These are phyloP conservation scores for Casuarina glauca DNA, from an alignment of 306 rosid species.

Conservation along the genomic window DNA sequence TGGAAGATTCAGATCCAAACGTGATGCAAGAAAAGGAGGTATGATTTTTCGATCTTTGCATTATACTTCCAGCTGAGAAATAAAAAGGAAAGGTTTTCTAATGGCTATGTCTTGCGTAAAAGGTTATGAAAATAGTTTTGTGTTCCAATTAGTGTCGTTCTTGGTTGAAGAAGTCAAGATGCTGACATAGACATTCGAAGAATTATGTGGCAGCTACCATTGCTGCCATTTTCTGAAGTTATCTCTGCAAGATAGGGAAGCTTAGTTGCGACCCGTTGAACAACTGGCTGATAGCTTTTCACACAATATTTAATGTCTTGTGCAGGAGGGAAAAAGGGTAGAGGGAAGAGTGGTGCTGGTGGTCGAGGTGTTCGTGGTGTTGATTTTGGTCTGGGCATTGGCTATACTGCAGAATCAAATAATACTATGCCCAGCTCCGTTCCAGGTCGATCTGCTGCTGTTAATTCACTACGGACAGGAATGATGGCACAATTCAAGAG, in stretches of 20 bases:
- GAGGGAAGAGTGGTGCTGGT: conserved; percentile 62
- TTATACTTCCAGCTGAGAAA: conserved; percentile 3
- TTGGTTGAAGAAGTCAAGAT: background rate
- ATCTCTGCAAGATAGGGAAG: background rate
- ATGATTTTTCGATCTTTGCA: conserved; percentile 26
- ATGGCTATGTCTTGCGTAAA: background rate
- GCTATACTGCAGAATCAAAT: conserved; percentile 67
- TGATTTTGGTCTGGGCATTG: conserved; percentile 94
- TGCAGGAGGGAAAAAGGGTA: conserved; percentile 86
- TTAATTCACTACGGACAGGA: conserved; percentile 84
- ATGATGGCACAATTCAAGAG: conserved; percentile 83
- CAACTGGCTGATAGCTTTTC: conserved; percentile 3
- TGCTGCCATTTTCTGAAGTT: conserved; percentile 6
- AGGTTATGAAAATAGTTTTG: conserved; percentile 6
- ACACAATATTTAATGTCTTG: conserved; percentile 13
- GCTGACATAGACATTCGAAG: background rate
- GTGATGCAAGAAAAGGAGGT: conserved; percentile 98
- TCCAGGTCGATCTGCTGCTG: conserved; percentile 70
- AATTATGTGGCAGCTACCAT: background rate
- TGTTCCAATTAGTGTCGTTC: background rate
- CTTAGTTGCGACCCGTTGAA: background rate
- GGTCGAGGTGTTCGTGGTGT: conserved; percentile 97
- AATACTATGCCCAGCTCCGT: conserved; percentile 45
- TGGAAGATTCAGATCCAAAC: conserved; percentile 97
- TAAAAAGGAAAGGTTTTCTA: background rate